Evolutionary conservation across 2,329 filamentous ascomycete species (phyloP).

Genomic region (Pestalotiopsis sp.): DNA sequence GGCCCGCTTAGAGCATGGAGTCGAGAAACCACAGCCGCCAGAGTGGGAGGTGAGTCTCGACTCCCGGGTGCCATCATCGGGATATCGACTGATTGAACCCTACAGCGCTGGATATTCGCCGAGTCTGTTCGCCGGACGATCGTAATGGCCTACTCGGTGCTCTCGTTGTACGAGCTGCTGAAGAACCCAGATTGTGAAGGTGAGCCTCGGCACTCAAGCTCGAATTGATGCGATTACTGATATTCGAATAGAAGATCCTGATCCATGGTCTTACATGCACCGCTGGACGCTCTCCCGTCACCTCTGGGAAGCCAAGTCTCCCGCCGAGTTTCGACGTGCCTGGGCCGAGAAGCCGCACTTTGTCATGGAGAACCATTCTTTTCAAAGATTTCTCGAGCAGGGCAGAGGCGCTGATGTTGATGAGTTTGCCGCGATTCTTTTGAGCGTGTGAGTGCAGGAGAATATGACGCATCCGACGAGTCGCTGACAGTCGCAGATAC

Average conservation of each 20-base stretch:
- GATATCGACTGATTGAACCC: not conserved
- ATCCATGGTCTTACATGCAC: constrained; percentile 30
- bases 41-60: not conserved
- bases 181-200: constrained; percentile 22
- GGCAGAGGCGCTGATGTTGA: constrained; percentile 32
- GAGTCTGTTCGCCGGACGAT: constrained; percentile 36
- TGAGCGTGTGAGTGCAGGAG: constrained; percentile 25
- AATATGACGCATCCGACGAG: not conserved
- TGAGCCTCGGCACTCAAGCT: not conserved
- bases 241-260: constrained; percentile 13
- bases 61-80: not conserved
- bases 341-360: constrained; percentile 31
- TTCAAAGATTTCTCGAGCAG: constrained; percentile 29
- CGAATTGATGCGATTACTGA: constrained; percentile 9
- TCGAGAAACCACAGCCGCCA: no score
- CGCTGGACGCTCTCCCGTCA: constrained; percentile 34
- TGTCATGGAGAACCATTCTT: constrained; percentile 30
- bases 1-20: constrained; percentile 14
- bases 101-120: constrained; percentile 36
- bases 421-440: constrained; percentile 32
- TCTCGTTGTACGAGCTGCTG: constrained; percentile 30
- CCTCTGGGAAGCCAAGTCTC: constrained; percentile 33
- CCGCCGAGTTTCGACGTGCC: constrained; percentile 29
- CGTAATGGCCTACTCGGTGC: constrained; percentile 31
- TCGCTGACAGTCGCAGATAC: constrained; percentile 24